These are phyloP conservation scores for Delphinella strobiligena DNA, from an alignment of 2,329 filamentous ascomycete species.

Conservation along the genomic window DNA sequence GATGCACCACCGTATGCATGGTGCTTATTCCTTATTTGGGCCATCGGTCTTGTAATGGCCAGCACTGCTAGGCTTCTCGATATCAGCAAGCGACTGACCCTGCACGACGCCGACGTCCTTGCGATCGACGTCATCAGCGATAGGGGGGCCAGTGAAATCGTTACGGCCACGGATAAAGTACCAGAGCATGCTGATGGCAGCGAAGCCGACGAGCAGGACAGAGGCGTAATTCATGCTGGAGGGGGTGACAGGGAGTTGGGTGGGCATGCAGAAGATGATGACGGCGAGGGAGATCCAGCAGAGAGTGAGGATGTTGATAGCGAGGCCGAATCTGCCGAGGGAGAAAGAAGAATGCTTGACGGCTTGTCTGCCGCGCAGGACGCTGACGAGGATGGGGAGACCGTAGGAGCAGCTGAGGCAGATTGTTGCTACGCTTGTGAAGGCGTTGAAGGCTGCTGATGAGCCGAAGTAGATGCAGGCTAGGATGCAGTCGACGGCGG, in stretches of 20 bases:
- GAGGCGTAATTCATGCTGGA: constrained; percentile 29
- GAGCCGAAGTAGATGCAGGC: constrained; percentile 73
- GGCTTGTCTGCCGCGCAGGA: constrained; percentile 53
- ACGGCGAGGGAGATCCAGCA: constrained; percentile 59
- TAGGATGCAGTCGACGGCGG: constrained; percentile 55
- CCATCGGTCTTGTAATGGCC: too few species aligned
- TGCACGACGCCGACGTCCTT: constrained; percentile 12
- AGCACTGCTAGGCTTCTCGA: too few species aligned
- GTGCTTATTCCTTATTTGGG: too few species aligned
- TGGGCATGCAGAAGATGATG: constrained; percentile 64
- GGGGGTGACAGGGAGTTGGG: constrained; percentile 26
- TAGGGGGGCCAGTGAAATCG: constrained; percentile 23
- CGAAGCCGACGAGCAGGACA: constrained; percentile 22
- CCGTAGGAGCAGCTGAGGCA: constrained; percentile 66
- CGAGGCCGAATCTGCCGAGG: constrained; percentile 55
- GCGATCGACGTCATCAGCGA: constrained; percentile 17
- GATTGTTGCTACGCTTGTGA: constrained; percentile 70
- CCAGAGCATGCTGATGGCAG: constrained; percentile 20
- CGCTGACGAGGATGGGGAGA: constrained; percentile 59
- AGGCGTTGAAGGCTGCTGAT: constrained; percentile 64
- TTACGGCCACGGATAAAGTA: constrained; percentile 23
- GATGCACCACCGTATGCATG: too few species aligned
- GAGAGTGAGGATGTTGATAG: constrained; percentile 57
- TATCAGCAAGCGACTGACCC: constrained; percentile 15
- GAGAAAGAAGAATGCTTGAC: constrained; percentile 56